Base-by-base conservation (phyloP, 2,329 filamentous ascomycete species). In the Teratosphaeria epicoccoides region DNA sequence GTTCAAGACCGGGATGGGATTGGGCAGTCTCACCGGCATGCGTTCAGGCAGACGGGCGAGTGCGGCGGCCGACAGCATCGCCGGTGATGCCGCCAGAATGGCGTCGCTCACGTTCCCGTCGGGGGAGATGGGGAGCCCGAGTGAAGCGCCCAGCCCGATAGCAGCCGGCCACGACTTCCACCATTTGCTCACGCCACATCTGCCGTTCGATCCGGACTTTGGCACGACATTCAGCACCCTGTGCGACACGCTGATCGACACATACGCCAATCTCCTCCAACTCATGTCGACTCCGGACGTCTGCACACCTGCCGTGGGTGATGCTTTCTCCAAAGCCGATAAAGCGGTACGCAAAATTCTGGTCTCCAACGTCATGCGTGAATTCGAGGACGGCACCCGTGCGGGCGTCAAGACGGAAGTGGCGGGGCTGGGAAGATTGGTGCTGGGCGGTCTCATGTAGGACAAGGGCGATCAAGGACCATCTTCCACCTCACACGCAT, bases 121-220 rank as follows among this genome's bases (percentile, higher is more conserved):
- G 14, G 46, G 43, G 5, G 47, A 26, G 2, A 50, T 52, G 6
- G 55, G 52, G n/a, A 60, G 56, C 10, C 63, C 63, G 4, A 47
- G 50, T 9, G 61, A 66, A 14, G 47, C 55, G 24, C 52, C 53
- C 14, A 57, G 57, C 22, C 60, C 62, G 48, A 46, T 63, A 55
- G 86, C 88, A 23, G 73, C 87, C 43, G 84, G 86, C 0, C 88
- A 89, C 33, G 88, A 94, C 63, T 98, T 96, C 68, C 82, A 83
- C 0, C 84, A 91, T 66, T 76, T 98, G 1, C 77, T 96, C 20
- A 97, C 91, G n/a, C 93, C 93, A 0, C 85, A 83, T 14, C 73
- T 98, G 46, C 93, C 93, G 0, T 98, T 98, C 65, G 90, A 97
- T 58, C 93, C 93, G 0, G 93, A 98, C 70, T 98, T 95, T 64